Conservation (phyloP, 805 yeast species). For the Yarrowia alimentaria region DNA sequence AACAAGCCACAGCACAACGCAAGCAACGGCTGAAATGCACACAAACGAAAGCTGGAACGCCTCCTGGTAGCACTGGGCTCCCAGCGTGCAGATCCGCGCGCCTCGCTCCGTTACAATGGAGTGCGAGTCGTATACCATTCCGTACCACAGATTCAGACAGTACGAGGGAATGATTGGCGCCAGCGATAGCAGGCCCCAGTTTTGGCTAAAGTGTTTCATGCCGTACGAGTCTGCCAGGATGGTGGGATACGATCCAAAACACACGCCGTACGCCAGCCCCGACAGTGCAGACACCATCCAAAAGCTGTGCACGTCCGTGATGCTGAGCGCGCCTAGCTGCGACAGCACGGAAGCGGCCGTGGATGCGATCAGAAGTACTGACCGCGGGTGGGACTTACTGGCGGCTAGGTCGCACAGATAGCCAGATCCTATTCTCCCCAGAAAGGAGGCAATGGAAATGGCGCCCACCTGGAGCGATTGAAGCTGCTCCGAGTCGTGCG, state of each 20-base stretch:
- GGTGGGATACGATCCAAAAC: conserved; percentile 73
- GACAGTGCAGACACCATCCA: conserved; percentile 54
- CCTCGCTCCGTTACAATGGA: conserved; percentile 32
- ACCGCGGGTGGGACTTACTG: conserved; percentile 47
- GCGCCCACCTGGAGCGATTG: conserved; percentile 74
- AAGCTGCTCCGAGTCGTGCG: conserved; percentile 39
- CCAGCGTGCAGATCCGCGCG: conserved; percentile 32
- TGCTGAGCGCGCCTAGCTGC: conserved; percentile 50
- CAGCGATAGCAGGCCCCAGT: conserved; percentile 70
- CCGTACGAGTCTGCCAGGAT: conserved; percentile 75
- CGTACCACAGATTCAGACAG: conserved; percentile 61
- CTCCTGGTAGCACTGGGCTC: conserved; percentile 32
- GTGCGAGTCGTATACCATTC: conserved; percentile 58
- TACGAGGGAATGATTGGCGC: conserved; percentile 65
- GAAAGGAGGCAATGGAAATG: conserved; percentile 64
- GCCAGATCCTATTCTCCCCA: conserved; percentile 66
- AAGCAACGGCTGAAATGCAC: conserved; percentile 6
- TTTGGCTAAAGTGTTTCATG: conserved; percentile 60
- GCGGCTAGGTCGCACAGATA: conserved; percentile 59
- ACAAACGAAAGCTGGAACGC: conserved; percentile 30
- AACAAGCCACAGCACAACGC: conserved; percentile 17
- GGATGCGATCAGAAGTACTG: conserved; percentile 57
- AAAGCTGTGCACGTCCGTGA: conserved; percentile 42
- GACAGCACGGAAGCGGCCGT: conserved; percentile 48
- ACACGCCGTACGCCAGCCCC: conserved; percentile 71